Evolutionary conservation across 2,329 filamentous ascomycete genomes (phyloP), one percentile per base, ranked within the genome.

Genomic region (Ophiostoma fasciatum): DNA sequence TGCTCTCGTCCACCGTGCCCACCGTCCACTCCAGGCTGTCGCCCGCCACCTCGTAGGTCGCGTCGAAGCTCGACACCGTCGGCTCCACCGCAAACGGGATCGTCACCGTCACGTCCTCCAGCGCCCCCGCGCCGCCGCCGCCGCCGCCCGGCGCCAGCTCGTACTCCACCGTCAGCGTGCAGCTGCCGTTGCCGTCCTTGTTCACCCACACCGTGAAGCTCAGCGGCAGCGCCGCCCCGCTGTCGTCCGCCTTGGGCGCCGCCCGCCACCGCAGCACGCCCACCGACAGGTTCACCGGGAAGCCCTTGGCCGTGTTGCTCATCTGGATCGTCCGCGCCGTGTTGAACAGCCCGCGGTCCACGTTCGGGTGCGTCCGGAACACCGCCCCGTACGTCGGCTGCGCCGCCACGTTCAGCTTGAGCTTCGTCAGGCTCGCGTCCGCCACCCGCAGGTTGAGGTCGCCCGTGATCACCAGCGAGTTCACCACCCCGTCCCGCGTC

Each of bases 171-270:
- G 88, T 98, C 52, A 98, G 74, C 45, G 82, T 92, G 58, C 79
- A 92, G 50, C 78, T 85, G 53, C 76, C 74, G 31, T 78, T 74
- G 17, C 74, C 71, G 32, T 82, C 80, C 58, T 87, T 85, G 60
- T 94, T 94, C 42, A 93, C 83, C 90, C 90, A 98, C 26, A 94
- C 88, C 3, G 85, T 94, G 57, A 98, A 96, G 26, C 82, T 90
- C 51, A 98, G 90, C 7, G 90, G 90, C 26, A 92, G 76, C 37
- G 87, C 74, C 43, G 75, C 77, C n/a, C n/a, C n/a, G 25, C 79
- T 60, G 48, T 92, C 83, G 46, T 92, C 85, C 3, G 71, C 68
- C 59, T 83, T 85, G 33, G 84, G 81, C 13, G 78, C 75, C 17
- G 83, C 80, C 51, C 85, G 82, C 90, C 90, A 98, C 55, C 88